Conservation (phyloP, 2,329 filamentous ascomycete genomes). For the Geosmithia flava region DNA sequence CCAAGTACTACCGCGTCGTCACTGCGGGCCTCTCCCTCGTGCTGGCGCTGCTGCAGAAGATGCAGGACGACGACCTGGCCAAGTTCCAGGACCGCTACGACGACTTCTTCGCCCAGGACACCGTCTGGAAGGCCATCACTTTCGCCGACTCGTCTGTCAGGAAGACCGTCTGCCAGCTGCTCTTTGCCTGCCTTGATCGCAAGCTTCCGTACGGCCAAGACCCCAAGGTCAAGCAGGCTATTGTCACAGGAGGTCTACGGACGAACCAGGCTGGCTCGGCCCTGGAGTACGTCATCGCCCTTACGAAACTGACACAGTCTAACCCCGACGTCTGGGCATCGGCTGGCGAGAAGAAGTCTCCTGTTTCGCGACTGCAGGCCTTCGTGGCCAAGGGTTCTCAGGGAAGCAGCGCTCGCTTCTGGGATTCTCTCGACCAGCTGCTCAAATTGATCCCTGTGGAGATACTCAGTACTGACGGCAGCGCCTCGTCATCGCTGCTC, state of each 20-base stretch:
- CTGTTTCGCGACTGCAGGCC: conserved; percentile 45
- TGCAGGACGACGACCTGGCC: conserved; percentile 38
- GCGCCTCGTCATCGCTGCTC: conserved; percentile 44
- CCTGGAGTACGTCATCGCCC: conserved; percentile 53
- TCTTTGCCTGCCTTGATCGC: conserved; percentile 34
- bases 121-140: conserved; percentile 55
- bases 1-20: conserved; percentile 72
- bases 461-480: conserved; percentile 28
- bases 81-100: conserved; percentile 53
- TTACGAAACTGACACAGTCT: conserved; percentile 52
- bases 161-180: conserved; percentile 36
- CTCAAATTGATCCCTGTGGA: conserved; percentile 45
- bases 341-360: conserved; percentile 39
- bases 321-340: conserved; percentile 63
- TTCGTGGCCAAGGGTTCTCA: conserved; percentile 81
- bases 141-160: conserved; percentile 44
- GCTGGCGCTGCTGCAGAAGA: conserved; percentile 35
- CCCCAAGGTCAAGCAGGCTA: conserved; percentile 37
- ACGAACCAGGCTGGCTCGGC: conserved; percentile 64
- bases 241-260: conserved; percentile 64
- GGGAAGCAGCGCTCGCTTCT: conserved; percentile 58
- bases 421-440: conserved; percentile 54
- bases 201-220: conserved; percentile 36
- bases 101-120: conserved; percentile 51
- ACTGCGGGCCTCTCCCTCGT: conserved; percentile 43